Base-by-base conservation (phyloP, 140 eudicot species). In the Flaveria floridana region DNA sequence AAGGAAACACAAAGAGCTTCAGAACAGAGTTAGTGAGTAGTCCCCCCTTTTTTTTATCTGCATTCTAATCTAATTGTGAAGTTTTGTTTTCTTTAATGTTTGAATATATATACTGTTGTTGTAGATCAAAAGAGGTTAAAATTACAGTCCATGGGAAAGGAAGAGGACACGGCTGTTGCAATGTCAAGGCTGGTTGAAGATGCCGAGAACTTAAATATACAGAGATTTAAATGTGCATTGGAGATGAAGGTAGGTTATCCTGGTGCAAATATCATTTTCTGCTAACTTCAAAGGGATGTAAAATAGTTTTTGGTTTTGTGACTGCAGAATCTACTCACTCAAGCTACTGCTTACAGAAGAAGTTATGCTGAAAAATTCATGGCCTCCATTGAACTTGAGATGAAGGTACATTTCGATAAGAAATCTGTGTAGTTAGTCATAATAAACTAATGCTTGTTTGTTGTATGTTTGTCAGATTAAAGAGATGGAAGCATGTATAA, bases 401-500 rank as follows among this genome's bases (percentile, higher is more conserved):
- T 84, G 2, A 94, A 94, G 97, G 55, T 48, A 13, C 16, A 48
- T 14, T 48, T 48, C 4, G 55, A 48, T 0, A 12, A 48, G 3
- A 14, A 48, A 14, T 48, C 6, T 48, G 55, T 48, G 55, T 48
- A 48, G 55, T 28, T 16, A 16, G 1, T 68, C 12, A 25, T 44
- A 47, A 69, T 70, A 14, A 46, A 25, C 26, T 77, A 15, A 56
- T 51, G 69, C 16, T 58, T 46, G 71, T 39, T 47, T 76, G 56
- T 68, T 79, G 28, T 52, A 34, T 37, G 21, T 14, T 64, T 48
- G 81, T 56, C 74, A 93, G 99, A 84, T 90, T 55, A 89, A 85
- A 80, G 99, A 90, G 70, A 82, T 87, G 92, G 97, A 94, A 85
- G 70, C 82, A 16, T 73, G 71, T 83, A 77, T 78, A 15, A 94